Evolutionary conservation across 345 rosid species (phyloP).

Genomic region (Lepidium sativum): DNA sequence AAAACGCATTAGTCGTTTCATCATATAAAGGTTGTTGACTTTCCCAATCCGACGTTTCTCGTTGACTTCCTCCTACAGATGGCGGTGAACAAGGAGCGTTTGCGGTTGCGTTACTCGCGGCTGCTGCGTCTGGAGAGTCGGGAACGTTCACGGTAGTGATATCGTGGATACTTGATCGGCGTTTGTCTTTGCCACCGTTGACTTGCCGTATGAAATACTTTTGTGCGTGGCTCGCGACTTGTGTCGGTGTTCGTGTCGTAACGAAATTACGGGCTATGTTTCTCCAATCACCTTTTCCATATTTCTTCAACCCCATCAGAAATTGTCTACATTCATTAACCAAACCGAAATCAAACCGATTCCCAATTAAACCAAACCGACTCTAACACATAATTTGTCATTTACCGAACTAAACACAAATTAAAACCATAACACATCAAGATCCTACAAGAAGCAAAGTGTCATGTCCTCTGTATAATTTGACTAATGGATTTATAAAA

Average conservation of each 20-base stretch:
- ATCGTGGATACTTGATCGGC: constrained; percentile 95
- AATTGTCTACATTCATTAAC: constrained; percentile 57
- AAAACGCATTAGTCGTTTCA: constrained; percentile 29
- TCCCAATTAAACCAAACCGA: background rate
- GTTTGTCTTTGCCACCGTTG: constrained; percentile 90
- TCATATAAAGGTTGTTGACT: constrained; percentile 24
- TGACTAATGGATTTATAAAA: constrained; percentile 1
- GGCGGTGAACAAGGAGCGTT: constrained; percentile 34
- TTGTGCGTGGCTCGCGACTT: constrained; percentile 99
- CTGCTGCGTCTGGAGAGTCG: constrained; percentile 35
- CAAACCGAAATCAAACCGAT: background rate
- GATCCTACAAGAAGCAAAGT: background rate
- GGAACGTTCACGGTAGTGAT: constrained; percentile 73
- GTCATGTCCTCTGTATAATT: background rate
- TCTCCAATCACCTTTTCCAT: constrained; percentile 99
- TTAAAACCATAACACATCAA: background rate
- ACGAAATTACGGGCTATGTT: constrained; percentile 87
- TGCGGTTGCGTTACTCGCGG: constrained; percentile 29
- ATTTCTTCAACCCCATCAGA: constrained; percentile 82
- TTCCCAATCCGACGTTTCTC: constrained; percentile 21
- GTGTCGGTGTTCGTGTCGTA: constrained; percentile 84
- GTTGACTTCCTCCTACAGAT: constrained; percentile 29
- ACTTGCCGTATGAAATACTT: constrained; percentile 91
- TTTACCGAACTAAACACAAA: background rate
- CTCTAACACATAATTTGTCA: background rate